Base-by-base conservation (phyloP, 345 rosid species). In the Conringia planisiliqua region DNA sequence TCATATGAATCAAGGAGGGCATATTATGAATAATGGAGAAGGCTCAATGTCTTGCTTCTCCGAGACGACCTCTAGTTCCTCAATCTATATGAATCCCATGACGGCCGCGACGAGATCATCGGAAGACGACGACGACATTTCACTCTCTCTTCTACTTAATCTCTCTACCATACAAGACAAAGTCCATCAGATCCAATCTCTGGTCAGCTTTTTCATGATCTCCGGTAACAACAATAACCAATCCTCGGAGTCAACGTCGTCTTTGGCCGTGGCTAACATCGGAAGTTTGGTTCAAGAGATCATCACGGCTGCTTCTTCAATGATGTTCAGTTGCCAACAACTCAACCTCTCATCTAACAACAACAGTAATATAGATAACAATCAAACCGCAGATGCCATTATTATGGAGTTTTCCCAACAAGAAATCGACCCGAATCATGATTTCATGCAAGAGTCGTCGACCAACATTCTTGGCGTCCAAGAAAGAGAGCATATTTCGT, bases 291-390 rank as follows among this genome's bases (percentile, higher is more conserved):
- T 90, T 75, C 92, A 89, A 79, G 93, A 89, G 44, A 83, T 90
- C 58, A 86, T 89, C 36, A 68, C 80, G 9, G 39, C 85, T 4
- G 85, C 98, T 4, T 86, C 98, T 60, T 85, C 98, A 1, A 82
- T 90, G 81, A 47, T 88, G 82, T 74, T 74, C 72, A 71, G 84
- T 33, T 89, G 89, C 83, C 97, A 93, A 54, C 96, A 89, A 56
- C 81, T 86, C 79, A 65, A 78, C 4, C 36, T 22, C 39, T 65
- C 77, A 63, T 48, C 68, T 48, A 71, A 51, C 61, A 73, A 61
- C 63, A 60, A 14, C 10, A 64, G 79, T 17, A 63, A 13, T 62
- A 20, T 58, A 7, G 7, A 35, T 55, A 63, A 63, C 7, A 14
- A 46, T 56, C 76, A 56, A 27, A 17, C 61, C 71, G 52, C 32